Evolutionary conservation across 129 eudicot species (phyloP).

Genomic region (Apium graveolens): DNA sequence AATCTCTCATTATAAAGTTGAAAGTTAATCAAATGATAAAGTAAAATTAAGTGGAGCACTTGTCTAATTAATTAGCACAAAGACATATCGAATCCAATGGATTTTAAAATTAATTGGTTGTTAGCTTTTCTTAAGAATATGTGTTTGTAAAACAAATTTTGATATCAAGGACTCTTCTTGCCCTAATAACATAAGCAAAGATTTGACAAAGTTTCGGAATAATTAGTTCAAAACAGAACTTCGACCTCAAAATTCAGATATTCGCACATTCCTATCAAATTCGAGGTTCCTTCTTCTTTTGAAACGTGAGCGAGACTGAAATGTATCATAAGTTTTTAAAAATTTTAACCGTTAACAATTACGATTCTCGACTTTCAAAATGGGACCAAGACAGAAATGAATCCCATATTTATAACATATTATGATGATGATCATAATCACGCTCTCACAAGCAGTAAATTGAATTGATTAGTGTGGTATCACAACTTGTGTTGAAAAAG

Average conservation of each 20-base stretch:
- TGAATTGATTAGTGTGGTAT: neutral
- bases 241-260: no score
- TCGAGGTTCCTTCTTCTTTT: no score
- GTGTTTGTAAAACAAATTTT: neutral
- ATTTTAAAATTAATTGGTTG: neutral
- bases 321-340: no score
- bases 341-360: no score
- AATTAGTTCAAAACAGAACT: no score
- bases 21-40: neutral
- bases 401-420: no score
- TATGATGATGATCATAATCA: no score
- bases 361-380: no score
- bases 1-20: constrained; percentile 1
- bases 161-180: neutral
- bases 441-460: neutral
- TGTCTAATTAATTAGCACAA: constrained; percentile 3
- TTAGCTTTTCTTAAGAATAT: neutral
- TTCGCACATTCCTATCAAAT: no score
- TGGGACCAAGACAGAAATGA: no score
- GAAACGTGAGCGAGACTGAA: no score
- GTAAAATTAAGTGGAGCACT: constrained; percentile 6
- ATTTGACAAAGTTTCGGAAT: no score
- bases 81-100: neutral
- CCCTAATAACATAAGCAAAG: neutral
- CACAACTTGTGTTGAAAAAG: neutral